Base-by-base conservation (phyloP, 1,284 basidiomycete genomes). In the Cyathus pygmaeus region DNA sequence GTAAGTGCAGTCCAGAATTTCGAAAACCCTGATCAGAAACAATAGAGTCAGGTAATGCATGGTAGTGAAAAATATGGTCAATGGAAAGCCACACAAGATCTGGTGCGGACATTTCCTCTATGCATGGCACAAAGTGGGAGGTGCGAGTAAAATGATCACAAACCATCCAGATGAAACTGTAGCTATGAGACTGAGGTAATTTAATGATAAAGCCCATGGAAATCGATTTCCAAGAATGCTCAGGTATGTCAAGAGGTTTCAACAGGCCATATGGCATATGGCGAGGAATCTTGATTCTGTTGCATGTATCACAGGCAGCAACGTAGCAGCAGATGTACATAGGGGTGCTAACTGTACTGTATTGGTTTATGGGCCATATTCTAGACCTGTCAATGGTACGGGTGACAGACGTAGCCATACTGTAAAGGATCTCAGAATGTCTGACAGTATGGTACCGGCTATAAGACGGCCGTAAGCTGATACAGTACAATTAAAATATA, bases 121-220 rank as follows among this genome's bases (percentile, higher is more conserved):
- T 41, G 6, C 72, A 68, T 21, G 72, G 70, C 52, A 81, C 75
- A 56, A 83, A 79, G 53, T 76, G 65, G 1, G 75, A 72, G 57
- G 64, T 56, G 59, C 81, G 79, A 7, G 82, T 78, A 17, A 83
- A 64, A 0, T 79, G 61, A 64, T 81, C 76, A 23, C 81, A 77
- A 2, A 84, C 65, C 2, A 84, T 79, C 6, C 76, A 68, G 55
- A 85, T 81, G 2, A 76, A 64, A 59, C 81, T 68, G 63, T 65
- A 80, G 6, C 71, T 72, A 6, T 72, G 59, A 1, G 78, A 81
- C 2, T 24, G 17, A 0, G 81, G 82, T 58, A 61, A 71, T 39
- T 76, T 71, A n/a, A 74, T 75, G 55, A 86, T 82, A 62, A 79
- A 76, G 61, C 85, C 83, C 76, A 84, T 79, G 0, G 78, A 78